Base-by-base conservation (phyloP, 2,329 filamentous ascomycete species). In the Apiospora hydei region DNA sequence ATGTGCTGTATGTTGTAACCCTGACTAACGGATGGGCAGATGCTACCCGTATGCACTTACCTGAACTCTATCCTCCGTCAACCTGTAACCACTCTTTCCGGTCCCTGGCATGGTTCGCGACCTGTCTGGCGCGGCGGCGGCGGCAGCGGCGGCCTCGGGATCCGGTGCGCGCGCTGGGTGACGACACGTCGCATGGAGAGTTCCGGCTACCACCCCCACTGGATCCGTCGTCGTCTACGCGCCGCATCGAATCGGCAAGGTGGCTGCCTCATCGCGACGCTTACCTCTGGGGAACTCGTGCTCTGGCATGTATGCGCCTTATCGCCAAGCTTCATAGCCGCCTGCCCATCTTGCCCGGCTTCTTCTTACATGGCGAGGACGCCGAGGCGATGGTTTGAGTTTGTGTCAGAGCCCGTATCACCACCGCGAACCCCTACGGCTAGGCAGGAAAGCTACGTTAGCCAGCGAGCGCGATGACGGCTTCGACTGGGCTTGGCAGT, bases 101-200 rank as follows among this genome's bases (percentile, higher is more conserved):
- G 26, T 34, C 26, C 14, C 18, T 34, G 51, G 24, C 2, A 24
- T 24, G 24, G 13, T 34, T 34, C n/a, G n/a, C 14, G 44, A 16
- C 44, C 44, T 46, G 13, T 26, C 13, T 57, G 26, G 51, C 14
- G 51, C 26, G 26, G n/a, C n/a, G n/a, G n/a, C n/a, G n/a, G n/a
- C n/a, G n/a, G n/a, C n/a, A n/a, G 47, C 16, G 46, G 51, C 51
- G 51, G 51, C 51, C 51, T 57, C 51, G 51, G 51, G 51, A 57
- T 57, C 51, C 51, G 51, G 16, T 57, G 24, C 4, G 4, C 21
- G 5, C 14, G 4, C 26, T 26, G 26, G 51, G 51, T 26, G 51
- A 34, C 34, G 6, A 18, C 3, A 13, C 18, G 26, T 57, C 51
- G 26, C 26, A 57, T 34, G 51, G 51, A 57, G 51, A 51, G 24